Evolutionary conservation across 768 basidiomycete genomes (phyloP), one percentile per base, ranked within the genome.

Genomic region (Lenzites betulinus): DNA sequence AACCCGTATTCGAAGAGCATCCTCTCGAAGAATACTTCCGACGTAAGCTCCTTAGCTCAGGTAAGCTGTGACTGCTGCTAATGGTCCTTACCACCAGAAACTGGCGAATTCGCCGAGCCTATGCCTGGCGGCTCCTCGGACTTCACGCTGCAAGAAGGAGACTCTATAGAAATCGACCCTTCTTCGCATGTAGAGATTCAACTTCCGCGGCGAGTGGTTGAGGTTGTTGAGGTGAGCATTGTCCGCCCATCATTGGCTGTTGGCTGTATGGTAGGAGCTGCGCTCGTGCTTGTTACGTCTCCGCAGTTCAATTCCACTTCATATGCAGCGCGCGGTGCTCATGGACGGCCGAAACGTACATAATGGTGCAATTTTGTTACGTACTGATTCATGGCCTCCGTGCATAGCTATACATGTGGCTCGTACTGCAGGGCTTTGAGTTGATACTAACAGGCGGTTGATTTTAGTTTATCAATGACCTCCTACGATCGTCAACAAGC

Each of bases 1-100:
- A 91, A 78, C 80, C 90, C 59, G 71, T 90, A 62, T 90, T 89
- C 74, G 86, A 90, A 65, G 84, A 89, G 62, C 88, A 90, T 66
- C 90, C 90, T 43, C 79, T 92, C 43, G 83, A 87, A 67, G 81
- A 84, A 66, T 92, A 92, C 73, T 76, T 92, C 55, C 77, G 82
- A 80, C 84, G 90, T 88, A 42, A 51, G 78, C 72, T 20, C 30
- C 1, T 13, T 7, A 2, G 51, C 7, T 28, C 22, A 15, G 26
- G 42, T 51, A 51, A 28, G 0, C 23, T 16, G 36, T 64, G 64
- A 59, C 49, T 64, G 23, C 26, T 15, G 63, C 53, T 58, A 54
- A 26, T 18, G 22, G 49, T 30, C 11, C 30, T 3, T 28, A 11
- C 20, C 11, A 33, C 15, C 64, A 88, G 88, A 86, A 73, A 80